Base-by-base conservation (phyloP, 2,329 filamentous ascomycete genomes). In the Colletotrichum australisinense region DNA sequence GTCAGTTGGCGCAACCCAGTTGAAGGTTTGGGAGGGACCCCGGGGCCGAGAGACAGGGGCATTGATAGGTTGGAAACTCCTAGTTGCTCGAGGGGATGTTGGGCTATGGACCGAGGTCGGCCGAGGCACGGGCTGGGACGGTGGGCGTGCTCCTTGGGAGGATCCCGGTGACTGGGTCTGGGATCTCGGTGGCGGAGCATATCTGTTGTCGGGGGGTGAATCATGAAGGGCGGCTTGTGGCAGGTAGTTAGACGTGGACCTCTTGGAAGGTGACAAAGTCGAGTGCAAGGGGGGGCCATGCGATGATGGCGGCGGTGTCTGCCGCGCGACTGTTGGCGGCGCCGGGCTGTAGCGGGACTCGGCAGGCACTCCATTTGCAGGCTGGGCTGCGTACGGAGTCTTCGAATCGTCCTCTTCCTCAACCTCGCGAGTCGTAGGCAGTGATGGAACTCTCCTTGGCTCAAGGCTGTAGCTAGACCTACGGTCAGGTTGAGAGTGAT, bases 111-210 rank as follows among this genome's bases (percentile, higher is more conserved):
- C 86, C 1, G 88, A 89, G 5, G 89, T 88, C 30, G 90, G 88
- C 4, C 89, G 87, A 56, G 86, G 88, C 9, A 85, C 83, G 4
- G 84, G 81, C n/a, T 88, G 87, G 2, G 78, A 76, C 0, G 82
- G 76, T 60, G 78, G 83, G 4, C 81, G 81, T 35, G 81, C 81
- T 8, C 84, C 84, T 65, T 86, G 84, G 6, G 84, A 80, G 1
- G 87, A 83, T 9, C 86, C 86, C 4, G 91, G 91, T 2, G 91
- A 92, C 77, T 92, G 90, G 0, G 91, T 93, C 72, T 91, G 89
- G 4, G 90, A 88, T 68, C 91, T 85, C 65, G 86, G 85, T 5
- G 91, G 91, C 16, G 89, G 89, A 4, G 83, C 84, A 75, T 91
- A 88, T n/a, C 83, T 84, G 46, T 78, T 76, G 76, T 78, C 49